A percentile compares a stretch with the other conserved stretches of the same genome.
Evolutionary conservation across 352 stramenopile genomes (phyloP).

Genomic region (Pythium guiyangense): DNA sequence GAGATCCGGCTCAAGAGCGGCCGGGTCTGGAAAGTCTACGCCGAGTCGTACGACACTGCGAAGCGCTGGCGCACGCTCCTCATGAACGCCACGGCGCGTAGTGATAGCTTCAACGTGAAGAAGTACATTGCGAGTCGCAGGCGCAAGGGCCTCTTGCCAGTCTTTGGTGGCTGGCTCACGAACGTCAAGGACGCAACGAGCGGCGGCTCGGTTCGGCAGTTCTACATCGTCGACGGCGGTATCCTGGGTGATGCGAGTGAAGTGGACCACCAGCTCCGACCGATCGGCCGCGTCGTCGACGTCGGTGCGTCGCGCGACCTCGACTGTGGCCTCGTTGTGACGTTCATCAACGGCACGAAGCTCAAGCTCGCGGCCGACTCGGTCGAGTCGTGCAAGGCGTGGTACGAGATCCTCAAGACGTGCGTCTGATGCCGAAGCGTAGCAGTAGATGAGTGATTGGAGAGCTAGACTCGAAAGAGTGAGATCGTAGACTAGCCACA

Average conservation of each 20-base stretch:
- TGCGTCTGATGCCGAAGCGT: conserved; percentile 5
- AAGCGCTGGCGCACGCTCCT: conserved; percentile 77
- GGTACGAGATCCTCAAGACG: conserved; percentile 69
- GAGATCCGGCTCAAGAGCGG: conserved; percentile 63
- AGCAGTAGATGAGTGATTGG: background rate
- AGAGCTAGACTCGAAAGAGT: background rate
- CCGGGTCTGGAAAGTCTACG: conserved; percentile 61
- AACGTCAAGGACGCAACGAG: conserved; percentile 33
- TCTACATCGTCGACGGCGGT: conserved; percentile 71
- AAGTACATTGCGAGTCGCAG: conserved; percentile 62
- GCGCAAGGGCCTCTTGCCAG: conserved; percentile 56
- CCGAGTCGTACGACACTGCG: conserved; percentile 71
- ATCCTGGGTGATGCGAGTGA: conserved; percentile 71
- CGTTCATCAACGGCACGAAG: conserved; percentile 45
- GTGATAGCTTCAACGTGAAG: conserved; percentile 56
- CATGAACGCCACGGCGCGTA: conserved; percentile 34
- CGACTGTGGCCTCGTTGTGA: conserved; percentile 66
- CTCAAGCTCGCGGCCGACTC: conserved; percentile 75
- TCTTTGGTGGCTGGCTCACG: conserved; percentile 83
- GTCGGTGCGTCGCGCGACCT: conserved; percentile 57
- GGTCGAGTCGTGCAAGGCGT: conserved; percentile 56
- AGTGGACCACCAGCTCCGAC: conserved; percentile 73
- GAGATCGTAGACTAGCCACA: background rate
- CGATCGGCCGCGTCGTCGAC: conserved; percentile 57
- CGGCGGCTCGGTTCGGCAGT: conserved; percentile 40